Conservation (phyloP, 768 basidiomycete genomes). For the Rhodotorula paludigena region DNA sequence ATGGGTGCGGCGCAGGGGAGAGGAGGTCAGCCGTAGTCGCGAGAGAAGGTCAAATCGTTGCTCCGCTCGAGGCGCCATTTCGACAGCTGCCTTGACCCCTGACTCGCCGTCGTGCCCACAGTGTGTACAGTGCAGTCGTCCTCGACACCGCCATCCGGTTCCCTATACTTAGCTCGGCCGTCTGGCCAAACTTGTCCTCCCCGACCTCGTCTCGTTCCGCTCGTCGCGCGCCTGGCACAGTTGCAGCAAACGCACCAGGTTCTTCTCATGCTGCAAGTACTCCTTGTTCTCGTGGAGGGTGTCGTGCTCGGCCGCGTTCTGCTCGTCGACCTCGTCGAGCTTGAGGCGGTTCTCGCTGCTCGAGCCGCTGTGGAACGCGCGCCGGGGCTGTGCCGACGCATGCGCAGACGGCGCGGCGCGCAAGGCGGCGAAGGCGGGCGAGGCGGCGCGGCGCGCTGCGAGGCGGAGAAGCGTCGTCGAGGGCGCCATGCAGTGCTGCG, state of each 20-base stretch:
- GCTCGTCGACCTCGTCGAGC: background rate
- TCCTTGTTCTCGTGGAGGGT: constrained; percentile 15
- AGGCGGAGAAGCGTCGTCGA: background rate
- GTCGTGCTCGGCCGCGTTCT: constrained; percentile 8
- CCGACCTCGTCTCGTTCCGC: background rate
- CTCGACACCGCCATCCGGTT: too few relatives aligned
- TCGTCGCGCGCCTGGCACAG: background rate
- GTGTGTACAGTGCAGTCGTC: too few relatives aligned
- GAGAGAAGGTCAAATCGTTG: too few relatives aligned
- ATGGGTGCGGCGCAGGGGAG: too few relatives aligned
- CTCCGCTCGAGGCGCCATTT: too few relatives aligned
- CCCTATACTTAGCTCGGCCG: background rate
- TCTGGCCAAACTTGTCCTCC: background rate
- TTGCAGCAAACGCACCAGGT: constrained; percentile 9
- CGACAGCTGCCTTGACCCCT: too few relatives aligned
- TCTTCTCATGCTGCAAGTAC: constrained; percentile 29
- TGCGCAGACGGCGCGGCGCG: too few relatives aligned
- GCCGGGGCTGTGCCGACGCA: background rate
- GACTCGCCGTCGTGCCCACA: too few relatives aligned
- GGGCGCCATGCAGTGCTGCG: background rate
- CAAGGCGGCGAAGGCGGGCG: background rate
- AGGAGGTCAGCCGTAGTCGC: too few relatives aligned
- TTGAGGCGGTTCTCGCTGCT: constrained; percentile 9
- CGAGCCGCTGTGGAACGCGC: background rate
- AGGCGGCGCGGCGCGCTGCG: background rate